Base-by-base conservation (phyloP, 2,329 filamentous ascomycete species). In the Eurotiales sp. region DNA sequence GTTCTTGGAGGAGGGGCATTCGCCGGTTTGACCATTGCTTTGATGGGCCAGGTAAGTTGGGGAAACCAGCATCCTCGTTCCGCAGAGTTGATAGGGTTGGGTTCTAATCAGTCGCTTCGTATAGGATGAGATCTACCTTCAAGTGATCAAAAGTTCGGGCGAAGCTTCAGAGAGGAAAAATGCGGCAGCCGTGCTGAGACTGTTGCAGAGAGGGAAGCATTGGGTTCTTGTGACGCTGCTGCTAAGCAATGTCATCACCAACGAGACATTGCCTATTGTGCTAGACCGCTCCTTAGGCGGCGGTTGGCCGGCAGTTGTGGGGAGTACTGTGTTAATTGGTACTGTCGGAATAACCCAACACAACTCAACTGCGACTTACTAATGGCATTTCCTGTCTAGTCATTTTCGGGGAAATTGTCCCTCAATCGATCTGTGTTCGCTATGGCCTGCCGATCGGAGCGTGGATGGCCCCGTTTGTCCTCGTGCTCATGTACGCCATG, bases 191-290 rank as follows among this genome's bases (percentile, higher is more conserved):
- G 93, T 99, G 10, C 79, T 93, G 60, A 79, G 83, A 39, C 76
- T 99, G 23, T 74, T 99, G 51, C 84, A 89, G 58, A 87, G 82
- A 61, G 93, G 93, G 62, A 99, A 99, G 70, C 93, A 99, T 71
- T 99, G 93, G 93, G 92, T 99, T 17, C 77, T 99, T 52, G 93
- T 99, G 49, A 97, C 93, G 2, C 75, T 99, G 22, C 80, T 99
- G 7, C 77, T 99, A 51, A 90, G 90, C 69, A 99, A 99, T 69
- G 93, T 99, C 65, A 95, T 99, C 62, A 95, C 95, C 58, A 97
- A 99, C 70, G 93, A 97, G 73, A 95, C 92, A 2, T 77, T 96
- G 12, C 93, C 93, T 23, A 96, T 99, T 56, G 89, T 99, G 10
- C 81, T 99, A 46, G 93, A 99, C 71, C 81, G 93, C 51, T 96